Evolutionary conservation across 2,329 filamentous ascomycete species (phyloP).

Genomic region (Chaetothyriales sp.): DNA sequence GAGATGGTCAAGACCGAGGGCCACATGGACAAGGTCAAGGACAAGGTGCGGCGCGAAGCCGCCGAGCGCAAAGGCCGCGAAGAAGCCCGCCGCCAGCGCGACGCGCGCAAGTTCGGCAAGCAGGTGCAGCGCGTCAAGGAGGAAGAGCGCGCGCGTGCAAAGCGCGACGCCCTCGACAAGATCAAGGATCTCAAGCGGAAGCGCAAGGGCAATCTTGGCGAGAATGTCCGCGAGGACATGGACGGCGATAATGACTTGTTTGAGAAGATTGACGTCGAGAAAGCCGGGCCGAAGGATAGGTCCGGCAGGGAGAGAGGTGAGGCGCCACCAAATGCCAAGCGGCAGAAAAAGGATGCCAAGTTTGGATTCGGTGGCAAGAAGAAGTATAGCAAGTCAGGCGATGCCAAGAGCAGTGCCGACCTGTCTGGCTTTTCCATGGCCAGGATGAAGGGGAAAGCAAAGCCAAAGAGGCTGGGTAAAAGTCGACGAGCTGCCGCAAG

Average conservation of each 20-base stretch:
- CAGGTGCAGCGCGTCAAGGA: constrained; percentile 92
- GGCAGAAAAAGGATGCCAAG: constrained; percentile 87
- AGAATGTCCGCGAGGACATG: constrained; percentile 60
- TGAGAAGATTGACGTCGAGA: constrained; percentile 35
- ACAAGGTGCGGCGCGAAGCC: constrained; percentile 82
- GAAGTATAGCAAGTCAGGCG: constrained; percentile 75
- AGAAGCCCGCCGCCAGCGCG: constrained; percentile 80
- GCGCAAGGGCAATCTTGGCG: constrained; percentile 57
- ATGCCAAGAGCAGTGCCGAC: constrained; percentile 70
- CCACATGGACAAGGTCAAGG: constrained; percentile 94
- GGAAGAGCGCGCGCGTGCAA: constrained; percentile 84
- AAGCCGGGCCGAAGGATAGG: constrained; percentile 22
- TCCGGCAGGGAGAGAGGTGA: constrained; percentile 29
- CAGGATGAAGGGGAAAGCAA: constrained; percentile 59
- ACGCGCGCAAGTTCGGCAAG: constrained; percentile 98
- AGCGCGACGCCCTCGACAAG: constrained; percentile 87
- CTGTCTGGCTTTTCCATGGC: constrained; percentile 65
- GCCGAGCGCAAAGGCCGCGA: constrained; percentile 81
- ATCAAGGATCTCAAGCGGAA: constrained; percentile 92
- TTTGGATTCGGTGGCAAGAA: constrained; percentile 97
- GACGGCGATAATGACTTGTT: constrained; percentile 59
- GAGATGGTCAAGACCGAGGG: constrained; percentile 99
- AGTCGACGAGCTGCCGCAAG: constrained; percentile 29
- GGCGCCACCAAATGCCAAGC: constrained; percentile 41
- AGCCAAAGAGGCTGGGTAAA: constrained; percentile 38